Evolutionary conservation across 163 green algal species (phyloP).

Genomic region (Prototheca cutis): DNA sequence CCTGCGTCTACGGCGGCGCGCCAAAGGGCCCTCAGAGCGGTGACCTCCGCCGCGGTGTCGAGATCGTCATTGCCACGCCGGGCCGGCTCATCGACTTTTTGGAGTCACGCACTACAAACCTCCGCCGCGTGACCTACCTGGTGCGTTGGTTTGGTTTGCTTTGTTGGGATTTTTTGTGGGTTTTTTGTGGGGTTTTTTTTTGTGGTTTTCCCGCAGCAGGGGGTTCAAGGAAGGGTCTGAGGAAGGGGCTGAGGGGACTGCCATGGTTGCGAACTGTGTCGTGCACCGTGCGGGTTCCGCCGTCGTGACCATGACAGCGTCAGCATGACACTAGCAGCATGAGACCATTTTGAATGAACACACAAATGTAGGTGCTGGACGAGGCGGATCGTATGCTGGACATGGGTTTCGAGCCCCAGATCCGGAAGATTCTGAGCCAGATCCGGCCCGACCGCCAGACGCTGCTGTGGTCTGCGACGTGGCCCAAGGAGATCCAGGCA

Average conservation of each 20-base stretch:
- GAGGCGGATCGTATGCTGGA: conserved; percentile 98
- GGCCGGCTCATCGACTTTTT: conserved; percentile 94
- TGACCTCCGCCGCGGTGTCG: conserved; percentile 60
- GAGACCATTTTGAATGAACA: background rate
- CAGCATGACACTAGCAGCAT: too few relatives aligned
- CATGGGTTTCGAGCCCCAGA: conserved; percentile 99
- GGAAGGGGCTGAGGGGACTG: too few relatives aligned
- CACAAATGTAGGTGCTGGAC: conserved; percentile 68
- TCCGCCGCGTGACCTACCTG: conserved; percentile 83
- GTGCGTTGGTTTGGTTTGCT: too few relatives aligned
- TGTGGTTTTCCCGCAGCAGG: too few relatives aligned
- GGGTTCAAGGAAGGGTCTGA: too few relatives aligned
- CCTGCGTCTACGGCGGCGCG: conserved; percentile 91
- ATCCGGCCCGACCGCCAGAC: conserved; percentile 73
- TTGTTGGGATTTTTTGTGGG: background rate
- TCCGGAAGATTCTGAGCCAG: conserved; percentile 74
- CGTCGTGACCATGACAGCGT: too few relatives aligned
- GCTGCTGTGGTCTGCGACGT: conserved; percentile 88
- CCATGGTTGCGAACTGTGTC: too few relatives aligned
- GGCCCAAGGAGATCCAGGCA: conserved; percentile 80
- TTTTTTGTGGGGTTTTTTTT: too few relatives aligned
- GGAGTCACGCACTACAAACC: conserved; percentile 71
- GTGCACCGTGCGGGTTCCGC: too few relatives aligned
- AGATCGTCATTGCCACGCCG: conserved; percentile 94
- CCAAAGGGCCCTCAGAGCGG: conserved; percentile 76